phyloP scores from a whole-genome alignment of 2,329 filamentous ascomycete genomes.

The Scleromitrula shiraiana region DNA sequence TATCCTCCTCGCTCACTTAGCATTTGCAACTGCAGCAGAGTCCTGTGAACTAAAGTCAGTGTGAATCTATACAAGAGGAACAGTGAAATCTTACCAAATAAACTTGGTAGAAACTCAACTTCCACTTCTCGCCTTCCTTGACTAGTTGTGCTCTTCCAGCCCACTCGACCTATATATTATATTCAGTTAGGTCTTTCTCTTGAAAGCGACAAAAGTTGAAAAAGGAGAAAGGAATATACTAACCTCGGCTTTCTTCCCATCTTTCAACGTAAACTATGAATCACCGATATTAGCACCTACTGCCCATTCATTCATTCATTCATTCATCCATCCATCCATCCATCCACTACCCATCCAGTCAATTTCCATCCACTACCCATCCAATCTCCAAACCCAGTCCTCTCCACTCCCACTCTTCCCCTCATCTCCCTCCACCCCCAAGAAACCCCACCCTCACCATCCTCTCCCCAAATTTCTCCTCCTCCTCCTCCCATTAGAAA shows the following conservation, averaged over 20 bases:
- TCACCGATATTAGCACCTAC: not conserved
- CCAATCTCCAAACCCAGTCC: not conserved
- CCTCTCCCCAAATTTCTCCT: not conserved
- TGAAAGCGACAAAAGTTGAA: not conserved
- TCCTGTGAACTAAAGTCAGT: no score
- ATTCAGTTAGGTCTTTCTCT: not conserved
- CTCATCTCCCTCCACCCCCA: not conserved
- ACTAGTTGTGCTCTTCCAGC: conserved; percentile 23
- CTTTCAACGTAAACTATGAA: conserved; percentile 39
- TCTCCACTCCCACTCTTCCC: no score
- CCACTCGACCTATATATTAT: conserved; percentile 23
- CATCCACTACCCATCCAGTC: not conserved
- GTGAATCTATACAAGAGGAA: no score
- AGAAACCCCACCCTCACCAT: not conserved
- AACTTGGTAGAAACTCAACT: conserved; percentile 26
- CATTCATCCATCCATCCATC: no score
- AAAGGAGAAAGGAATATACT: conserved; percentile 7
- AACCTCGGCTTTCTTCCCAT: conserved; percentile 31
- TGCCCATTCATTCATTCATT: no score
- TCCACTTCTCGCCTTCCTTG: conserved; percentile 22
- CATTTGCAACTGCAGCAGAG: conserved; percentile 8
- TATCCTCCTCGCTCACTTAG: not conserved
- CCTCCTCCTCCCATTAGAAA: not conserved
- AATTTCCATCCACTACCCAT: not conserved
- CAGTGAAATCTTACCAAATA: conserved; percentile 13